Percentiles rank a stretch among this genome's conserved stretches.
Evolutionary conservation across 2,329 filamentous ascomycete species (phyloP).

Genomic region (Davidsoniella eucalypti): DNA sequence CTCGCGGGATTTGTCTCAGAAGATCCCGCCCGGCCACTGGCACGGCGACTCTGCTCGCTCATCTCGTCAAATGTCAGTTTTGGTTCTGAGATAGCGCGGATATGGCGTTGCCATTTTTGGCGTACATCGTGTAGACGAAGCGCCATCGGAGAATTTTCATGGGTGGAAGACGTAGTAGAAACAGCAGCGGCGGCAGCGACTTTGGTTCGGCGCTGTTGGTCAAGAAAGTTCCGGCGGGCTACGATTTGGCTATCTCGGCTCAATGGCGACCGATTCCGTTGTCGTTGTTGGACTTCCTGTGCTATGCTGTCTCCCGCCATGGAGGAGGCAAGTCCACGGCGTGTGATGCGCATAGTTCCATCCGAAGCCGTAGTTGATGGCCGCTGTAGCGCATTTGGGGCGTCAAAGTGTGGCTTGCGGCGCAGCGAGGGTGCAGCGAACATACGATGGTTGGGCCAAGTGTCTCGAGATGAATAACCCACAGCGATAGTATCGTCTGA

Average conservation of each 20-base stretch:
- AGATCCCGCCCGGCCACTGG: not conserved
- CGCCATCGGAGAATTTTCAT: not conserved
- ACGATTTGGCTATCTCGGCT: slow-evolving; percentile 5
- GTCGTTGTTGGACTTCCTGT: not conserved
- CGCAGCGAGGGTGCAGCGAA: not conserved
- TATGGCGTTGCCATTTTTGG: slow-evolving; percentile 4
- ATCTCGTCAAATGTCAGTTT: slow-evolving; percentile 5
- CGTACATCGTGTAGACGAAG: slow-evolving; percentile 4
- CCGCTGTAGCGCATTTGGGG: not conserved
- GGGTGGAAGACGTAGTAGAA: not conserved
- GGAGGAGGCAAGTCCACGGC: not conserved
- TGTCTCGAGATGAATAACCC: slow-evolving; percentile 3
- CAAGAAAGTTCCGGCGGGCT: slow-evolving; percentile 6
- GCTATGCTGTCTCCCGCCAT: too few species aligned
- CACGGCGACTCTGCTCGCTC: not conserved
- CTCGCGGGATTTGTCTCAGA: not conserved
- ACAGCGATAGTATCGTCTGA: slow-evolving; percentile 12
- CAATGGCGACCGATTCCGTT: slow-evolving; percentile 2
- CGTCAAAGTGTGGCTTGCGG: slow-evolving; percentile 4
- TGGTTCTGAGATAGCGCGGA: slow-evolving; percentile 9
- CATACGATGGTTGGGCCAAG: slow-evolving; percentile 9
- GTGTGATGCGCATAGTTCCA: not conserved
- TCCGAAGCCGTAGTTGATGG: not conserved
- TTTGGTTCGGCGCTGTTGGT: not conserved
- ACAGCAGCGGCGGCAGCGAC: not conserved